Evolutionary conservation across 129 eudicot species (phyloP), one percentile per base, ranked within the genome.

Genomic region (Deinandra increscens): DNA sequence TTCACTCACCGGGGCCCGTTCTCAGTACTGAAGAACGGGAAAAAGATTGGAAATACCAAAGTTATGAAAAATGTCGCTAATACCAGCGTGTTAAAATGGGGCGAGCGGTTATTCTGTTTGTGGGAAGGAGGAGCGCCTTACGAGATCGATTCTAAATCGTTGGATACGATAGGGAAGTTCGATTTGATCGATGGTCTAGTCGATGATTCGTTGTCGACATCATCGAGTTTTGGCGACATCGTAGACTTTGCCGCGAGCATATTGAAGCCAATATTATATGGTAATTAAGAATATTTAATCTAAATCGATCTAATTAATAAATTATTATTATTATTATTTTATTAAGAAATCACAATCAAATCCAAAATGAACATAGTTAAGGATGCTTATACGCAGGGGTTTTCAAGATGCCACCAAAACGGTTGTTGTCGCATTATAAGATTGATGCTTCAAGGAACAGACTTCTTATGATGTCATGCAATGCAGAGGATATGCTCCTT

Each of bases 81-180:
- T 17, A 93, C 98, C 9, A 89, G 92, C 22, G 96, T 93, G 42
- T 67, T 93, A 33, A 76, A 60, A 15, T 93, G 98, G 98, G 95
- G 88, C 12, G 95, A 82, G 9, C 70, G 95, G 71, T 80, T 93
- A 80, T 80, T 93, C 43, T 93, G 98, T 46, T 71, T 93, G 77
- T 93, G 98, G 98, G 98, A 93, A 80, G 98, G 98, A 13, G 98
- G 98, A 2, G 84, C 75, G 0, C 98, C 98, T 6, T 88, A 93
- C 26, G 98, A 93, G 77, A 84, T 93, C 26, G 87, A 93, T n/a
- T 45, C 85, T 11, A 5, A 19, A 1, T 71, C 88, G 33, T 81
- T 93, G 80, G 82, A 75, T 39, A 93, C 98, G 5, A 64, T 84
- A 2, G 98, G 96, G 33, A 87, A 62, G 43, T 79, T 83, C n/a